Percentiles rank a stretch among this genome's conserved stretches.
Evolutionary conservation across 2,329 filamentous ascomycete species (phyloP).

Genomic region (Aspergillus sp.): DNA sequence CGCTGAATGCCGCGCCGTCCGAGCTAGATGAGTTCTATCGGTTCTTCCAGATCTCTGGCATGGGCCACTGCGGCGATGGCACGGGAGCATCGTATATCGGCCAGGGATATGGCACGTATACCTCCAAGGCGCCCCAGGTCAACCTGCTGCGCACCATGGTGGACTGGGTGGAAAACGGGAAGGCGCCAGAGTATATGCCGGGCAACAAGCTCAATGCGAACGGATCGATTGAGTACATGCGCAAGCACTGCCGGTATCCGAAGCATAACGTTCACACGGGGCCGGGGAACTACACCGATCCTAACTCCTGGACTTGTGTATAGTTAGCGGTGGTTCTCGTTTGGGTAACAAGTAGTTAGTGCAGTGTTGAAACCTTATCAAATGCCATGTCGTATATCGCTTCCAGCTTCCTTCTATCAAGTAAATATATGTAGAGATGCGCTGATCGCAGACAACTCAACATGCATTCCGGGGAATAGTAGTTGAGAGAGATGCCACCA

Average conservation of each 20-base stretch:
- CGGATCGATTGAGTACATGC: conserved; percentile 45
- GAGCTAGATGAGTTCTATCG: conserved; percentile 47
- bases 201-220: conserved; percentile 49
- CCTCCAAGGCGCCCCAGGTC: conserved; percentile 36
- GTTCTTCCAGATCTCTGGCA: conserved; percentile 58
- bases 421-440: too few relatives aligned
- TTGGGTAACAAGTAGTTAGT: too few relatives aligned
- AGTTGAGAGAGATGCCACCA: too few relatives aligned
- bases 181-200: conserved; percentile 41
- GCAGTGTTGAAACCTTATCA: too few relatives aligned
- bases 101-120: conserved; percentile 29
- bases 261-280: conserved; percentile 35
- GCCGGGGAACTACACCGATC: conserved; percentile 36
- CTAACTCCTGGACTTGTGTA: conserved; percentile 38
- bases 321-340: conserved; percentile 9
- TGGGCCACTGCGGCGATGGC: conserved; percentile 53
- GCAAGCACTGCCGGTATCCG: conserved; percentile 51
- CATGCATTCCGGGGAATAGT: too few relatives aligned
- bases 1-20: conserved; percentile 37
- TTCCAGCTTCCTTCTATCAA: too few relatives aligned
- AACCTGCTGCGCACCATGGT: conserved; percentile 55
- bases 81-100: conserved; percentile 48
- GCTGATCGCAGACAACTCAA: too few relatives aligned
- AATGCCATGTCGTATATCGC: too few relatives aligned
- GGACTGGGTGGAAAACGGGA: conserved; percentile 51